Conservation (phyloP, 2,329 filamentous ascomycete species). For the Pseudopithomyces maydicus region DNA sequence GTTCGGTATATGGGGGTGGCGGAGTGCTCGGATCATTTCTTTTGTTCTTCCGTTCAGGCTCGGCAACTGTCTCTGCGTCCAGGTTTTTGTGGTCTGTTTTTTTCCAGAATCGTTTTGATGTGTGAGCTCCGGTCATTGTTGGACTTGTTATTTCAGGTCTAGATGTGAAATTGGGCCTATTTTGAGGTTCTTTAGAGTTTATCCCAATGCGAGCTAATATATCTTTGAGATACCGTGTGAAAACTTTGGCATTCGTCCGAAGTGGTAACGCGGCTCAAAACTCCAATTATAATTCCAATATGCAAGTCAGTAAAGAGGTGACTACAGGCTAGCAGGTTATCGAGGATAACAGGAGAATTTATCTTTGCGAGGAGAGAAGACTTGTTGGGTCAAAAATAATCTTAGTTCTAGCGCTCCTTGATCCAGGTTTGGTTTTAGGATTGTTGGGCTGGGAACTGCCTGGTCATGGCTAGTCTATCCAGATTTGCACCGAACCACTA, state of each 20-base stretch:
- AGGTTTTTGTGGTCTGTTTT: no score
- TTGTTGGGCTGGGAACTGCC: not conserved
- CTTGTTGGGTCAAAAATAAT: not conserved
- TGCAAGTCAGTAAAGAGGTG: not conserved
- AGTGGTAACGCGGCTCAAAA: no score
- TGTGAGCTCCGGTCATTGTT: no score
- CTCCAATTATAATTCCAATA: not conserved
- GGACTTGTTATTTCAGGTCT: no score
- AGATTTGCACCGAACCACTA: no score
- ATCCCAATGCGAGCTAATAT: no score
- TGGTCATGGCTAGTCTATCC: no score
- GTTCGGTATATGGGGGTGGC: conserved; percentile 9
- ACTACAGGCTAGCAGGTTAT: not conserved
- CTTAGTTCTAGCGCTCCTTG: not conserved
- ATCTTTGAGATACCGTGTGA: no score
- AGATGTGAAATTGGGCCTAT: no score
- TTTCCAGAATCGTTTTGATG: no score
- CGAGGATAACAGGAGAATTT: not conserved
- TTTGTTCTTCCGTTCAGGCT: not conserved
- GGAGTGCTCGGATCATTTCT: conserved; percentile 1
- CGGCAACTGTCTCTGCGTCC: not conserved
- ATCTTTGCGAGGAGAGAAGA: not conserved
- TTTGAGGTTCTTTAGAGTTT: no score
- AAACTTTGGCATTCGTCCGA: no score
- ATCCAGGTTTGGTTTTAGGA: not conserved